Conservation (phyloP, 345 rosid species). For the Eucalyptus lansdowneana region DNA sequence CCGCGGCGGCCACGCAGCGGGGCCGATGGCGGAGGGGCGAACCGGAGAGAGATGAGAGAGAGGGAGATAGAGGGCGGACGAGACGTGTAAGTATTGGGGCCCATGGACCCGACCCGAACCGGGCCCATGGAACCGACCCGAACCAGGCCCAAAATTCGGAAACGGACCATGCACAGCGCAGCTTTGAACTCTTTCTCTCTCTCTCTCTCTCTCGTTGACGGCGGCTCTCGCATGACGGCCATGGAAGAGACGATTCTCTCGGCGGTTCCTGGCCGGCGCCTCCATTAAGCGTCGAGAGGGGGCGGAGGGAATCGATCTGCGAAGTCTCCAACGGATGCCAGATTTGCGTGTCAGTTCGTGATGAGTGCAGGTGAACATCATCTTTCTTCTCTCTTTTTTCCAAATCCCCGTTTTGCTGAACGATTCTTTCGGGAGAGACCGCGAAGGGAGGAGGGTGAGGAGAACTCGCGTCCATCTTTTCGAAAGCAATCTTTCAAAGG, state of each 20-base stretch:
- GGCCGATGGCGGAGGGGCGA: neutral
- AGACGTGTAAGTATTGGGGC: neutral
- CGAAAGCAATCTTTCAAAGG: neutral
- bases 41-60: neutral
- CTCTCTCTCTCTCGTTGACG: neutral
- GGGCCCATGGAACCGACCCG: neutral
- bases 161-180: neutral
- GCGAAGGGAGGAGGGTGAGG: neutral
- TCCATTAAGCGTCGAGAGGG: neutral
- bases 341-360: neutral
- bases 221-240: neutral
- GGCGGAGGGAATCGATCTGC: neutral
- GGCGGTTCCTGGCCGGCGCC: neutral
- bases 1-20: too few species aligned
- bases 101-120: neutral
- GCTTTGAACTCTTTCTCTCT: neutral
- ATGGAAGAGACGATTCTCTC: neutral
- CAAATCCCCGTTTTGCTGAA: fast-evolving
- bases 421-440: neutral
- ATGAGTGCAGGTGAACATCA: neutral
- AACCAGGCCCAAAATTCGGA: neutral
- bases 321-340: neutral
- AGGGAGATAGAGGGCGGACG: too few species aligned
- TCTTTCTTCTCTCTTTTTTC: neutral
- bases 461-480: neutral